Evolutionary conservation across 2,329 filamentous ascomycete species (phyloP).

Genomic region (Penicillium corylophilum): DNA sequence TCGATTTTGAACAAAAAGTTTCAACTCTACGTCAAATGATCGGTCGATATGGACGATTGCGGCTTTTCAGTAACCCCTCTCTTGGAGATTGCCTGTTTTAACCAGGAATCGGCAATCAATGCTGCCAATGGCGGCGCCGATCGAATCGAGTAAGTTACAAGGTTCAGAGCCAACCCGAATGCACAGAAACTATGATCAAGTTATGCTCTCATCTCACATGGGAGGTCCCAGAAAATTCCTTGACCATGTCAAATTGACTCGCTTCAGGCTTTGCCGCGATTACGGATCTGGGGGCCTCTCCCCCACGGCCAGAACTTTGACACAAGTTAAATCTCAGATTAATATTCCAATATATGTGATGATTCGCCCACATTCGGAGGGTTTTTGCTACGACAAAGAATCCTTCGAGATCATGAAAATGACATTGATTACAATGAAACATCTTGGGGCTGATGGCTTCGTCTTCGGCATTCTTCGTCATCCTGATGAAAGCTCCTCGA

Average conservation of each 20-base stretch:
- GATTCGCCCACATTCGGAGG: constrained; percentile 51
- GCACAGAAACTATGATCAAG: background rate
- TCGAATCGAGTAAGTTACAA: constrained; percentile 53
- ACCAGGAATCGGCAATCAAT: constrained; percentile 41
- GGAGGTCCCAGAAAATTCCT: constrained; percentile 2
- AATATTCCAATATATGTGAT: constrained; percentile 52
- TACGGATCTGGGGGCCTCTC: constrained; percentile 20
- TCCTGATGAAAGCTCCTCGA: background rate
- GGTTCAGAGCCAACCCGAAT: background rate
- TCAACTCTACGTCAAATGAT: background rate
- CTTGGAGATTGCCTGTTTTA: constrained; percentile 53
- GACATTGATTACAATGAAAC: constrained; percentile 38
- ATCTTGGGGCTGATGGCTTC: constrained; percentile 45
- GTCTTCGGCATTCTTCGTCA: constrained; percentile 52
- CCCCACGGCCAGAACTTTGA: constrained; percentile 17
- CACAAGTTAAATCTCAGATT: constrained; percentile 25
- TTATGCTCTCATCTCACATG: background rate
- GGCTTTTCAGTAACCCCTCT: background rate
- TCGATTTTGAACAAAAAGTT: background rate
- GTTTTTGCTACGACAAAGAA: constrained; percentile 45
- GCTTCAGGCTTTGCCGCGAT: constrained; percentile 22
- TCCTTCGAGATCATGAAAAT: constrained; percentile 49
- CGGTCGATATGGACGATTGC: background rate
- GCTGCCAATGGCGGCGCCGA: constrained; percentile 47
- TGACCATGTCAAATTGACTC: constrained; percentile 35